phyloP scores from a whole-genome alignment of 371 early-diverging fungal species.

The Syncephalastrum monosporum region DNA sequence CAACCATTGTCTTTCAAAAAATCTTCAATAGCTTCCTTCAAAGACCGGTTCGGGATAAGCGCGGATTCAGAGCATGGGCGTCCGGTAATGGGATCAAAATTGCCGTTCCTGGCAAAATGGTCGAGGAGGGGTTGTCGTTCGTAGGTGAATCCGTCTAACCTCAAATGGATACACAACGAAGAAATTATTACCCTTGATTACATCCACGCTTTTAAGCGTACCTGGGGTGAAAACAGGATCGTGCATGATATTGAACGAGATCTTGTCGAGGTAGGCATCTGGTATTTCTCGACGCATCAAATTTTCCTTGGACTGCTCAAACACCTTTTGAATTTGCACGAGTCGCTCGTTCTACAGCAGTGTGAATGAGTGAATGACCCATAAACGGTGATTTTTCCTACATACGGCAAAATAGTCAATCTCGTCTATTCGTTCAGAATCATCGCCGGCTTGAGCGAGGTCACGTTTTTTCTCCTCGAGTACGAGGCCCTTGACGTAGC shows the following conservation, averaged over 20 bases:
- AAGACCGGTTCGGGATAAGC: slow-evolving; percentile 69
- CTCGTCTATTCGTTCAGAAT: slow-evolving; percentile 37
- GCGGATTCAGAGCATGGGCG: slow-evolving; percentile 63
- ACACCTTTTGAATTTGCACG: slow-evolving; percentile 31
- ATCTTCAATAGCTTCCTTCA: slow-evolving; percentile 69
- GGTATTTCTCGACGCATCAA: slow-evolving; percentile 45
- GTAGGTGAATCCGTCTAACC: slow-evolving; percentile 59
- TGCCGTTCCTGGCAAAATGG: slow-evolving; percentile 70
- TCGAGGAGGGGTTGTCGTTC: slow-evolving; percentile 70
- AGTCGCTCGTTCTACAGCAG: slow-evolving; percentile 38
- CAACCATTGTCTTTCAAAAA: slow-evolving; percentile 62
- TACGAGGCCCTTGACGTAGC: slow-evolving; percentile 61
- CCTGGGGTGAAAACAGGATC: slow-evolving; percentile 53
- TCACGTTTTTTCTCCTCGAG: slow-evolving; percentile 50
- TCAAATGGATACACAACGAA: not conserved
- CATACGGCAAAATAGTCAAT: slow-evolving; percentile 40
- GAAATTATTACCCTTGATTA: not conserved
- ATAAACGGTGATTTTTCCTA: not conserved
- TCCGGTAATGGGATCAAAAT: slow-evolving; percentile 75
- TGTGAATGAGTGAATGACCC: not conserved
- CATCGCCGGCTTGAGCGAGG: slow-evolving; percentile 16
- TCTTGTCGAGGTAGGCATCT: slow-evolving; percentile 50
- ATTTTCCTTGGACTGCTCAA: slow-evolving; percentile 53
- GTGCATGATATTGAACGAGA: slow-evolving; percentile 53
- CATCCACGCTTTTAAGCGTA: slow-evolving; percentile 3